Base-by-base conservation (phyloP, 2,329 filamentous ascomycete genomes). In the Nectriaceae sp. region DNA sequence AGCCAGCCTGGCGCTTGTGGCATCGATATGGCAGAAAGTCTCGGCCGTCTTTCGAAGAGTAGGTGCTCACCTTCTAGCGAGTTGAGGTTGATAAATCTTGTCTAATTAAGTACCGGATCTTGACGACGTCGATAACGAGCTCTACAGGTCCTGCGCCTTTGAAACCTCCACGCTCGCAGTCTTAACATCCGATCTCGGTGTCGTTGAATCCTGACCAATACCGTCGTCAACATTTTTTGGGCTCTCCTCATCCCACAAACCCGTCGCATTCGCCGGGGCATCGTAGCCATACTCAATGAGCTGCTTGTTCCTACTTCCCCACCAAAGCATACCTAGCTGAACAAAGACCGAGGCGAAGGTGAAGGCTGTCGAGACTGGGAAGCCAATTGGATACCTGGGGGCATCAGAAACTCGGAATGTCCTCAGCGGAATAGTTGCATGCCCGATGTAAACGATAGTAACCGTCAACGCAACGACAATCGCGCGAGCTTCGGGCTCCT, bases 371-470 rank as follows among this genome's bases (percentile, higher is more conserved):
- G 64, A 60, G 2, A 71, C 50, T 1, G 69, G 69, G 43, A 72
- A 72, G 4, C 70, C 70, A 4, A 72, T 60, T 0, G 68, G 67
- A 31, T 71, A 71, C 3, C 53, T 50, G 0, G 70, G 68, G 1
- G 68, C 61, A 37, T 72, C 69, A 0, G 60, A 55, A 0, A 69
- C 67, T 18, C 65, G 61, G 44, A 67, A 72, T 0, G 66, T 67
- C 1, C 70, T 59, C 21, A 72, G 57, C 0, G 70, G 70, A 3
- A 71, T 70, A 0, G 69, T 72, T 2, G 69, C 69, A 15, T 72
- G 69, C 0, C 69, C 69, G 3, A 69, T 52, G 22, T 72, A 72
- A 1, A 71, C 68, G 3, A 72, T 49, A 5, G 66, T 72, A n/a
- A 72, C 65, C 0, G 68, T 69, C 5, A 70, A 38, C 0, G 66